Evolutionary conservation across 2,329 filamentous ascomycete genomes (phyloP).

Genomic region (Trichophyton verrucosum): DNA sequence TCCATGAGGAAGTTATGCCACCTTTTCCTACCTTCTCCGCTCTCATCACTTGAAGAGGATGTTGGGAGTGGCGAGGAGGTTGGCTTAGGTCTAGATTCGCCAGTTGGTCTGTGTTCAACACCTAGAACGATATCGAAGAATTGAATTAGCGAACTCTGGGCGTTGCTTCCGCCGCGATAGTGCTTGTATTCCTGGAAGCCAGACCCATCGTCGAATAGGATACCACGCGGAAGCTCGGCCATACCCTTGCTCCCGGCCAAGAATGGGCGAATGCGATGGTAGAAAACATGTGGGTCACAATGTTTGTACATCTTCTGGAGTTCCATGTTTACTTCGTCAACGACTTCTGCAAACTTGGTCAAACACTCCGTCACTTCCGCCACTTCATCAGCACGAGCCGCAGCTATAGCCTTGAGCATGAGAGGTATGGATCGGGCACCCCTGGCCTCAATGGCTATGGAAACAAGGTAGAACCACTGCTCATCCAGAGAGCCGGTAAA

Average conservation of each 20-base stretch:
- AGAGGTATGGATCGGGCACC: slow-evolving; percentile 76
- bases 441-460: slow-evolving; percentile 86
- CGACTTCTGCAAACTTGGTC: slow-evolving; percentile 68
- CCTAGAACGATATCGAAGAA: slow-evolving; percentile 92
- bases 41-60: slow-evolving; percentile 35
- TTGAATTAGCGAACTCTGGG: slow-evolving; percentile 90
- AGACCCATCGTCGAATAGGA: slow-evolving; percentile 73
- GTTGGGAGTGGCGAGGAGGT: slow-evolving; percentile 20
- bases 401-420: slow-evolving; percentile 77
- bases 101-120: slow-evolving; percentile 80
- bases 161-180: slow-evolving; percentile 89
- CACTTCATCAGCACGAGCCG: slow-evolving; percentile 58
- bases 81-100: slow-evolving; percentile 39
- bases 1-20: slow-evolving; percentile 88
- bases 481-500: slow-evolving; percentile 93
- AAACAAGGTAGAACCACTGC: slow-evolving; percentile 97
- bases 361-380: slow-evolving; percentile 63
- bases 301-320: slow-evolving; percentile 87
- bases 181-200: slow-evolving; percentile 60
- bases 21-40: slow-evolving; percentile 38
- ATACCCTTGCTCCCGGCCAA: slow-evolving; percentile 96
- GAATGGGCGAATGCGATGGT: slow-evolving; percentile 90
- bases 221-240: slow-evolving; percentile 75
- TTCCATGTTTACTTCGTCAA: slow-evolving; percentile 70
- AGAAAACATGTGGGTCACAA: slow-evolving; percentile 90